Evolutionary conservation across 345 rosid genomes (phyloP).

Genomic region (Corymbia maculata): DNA sequence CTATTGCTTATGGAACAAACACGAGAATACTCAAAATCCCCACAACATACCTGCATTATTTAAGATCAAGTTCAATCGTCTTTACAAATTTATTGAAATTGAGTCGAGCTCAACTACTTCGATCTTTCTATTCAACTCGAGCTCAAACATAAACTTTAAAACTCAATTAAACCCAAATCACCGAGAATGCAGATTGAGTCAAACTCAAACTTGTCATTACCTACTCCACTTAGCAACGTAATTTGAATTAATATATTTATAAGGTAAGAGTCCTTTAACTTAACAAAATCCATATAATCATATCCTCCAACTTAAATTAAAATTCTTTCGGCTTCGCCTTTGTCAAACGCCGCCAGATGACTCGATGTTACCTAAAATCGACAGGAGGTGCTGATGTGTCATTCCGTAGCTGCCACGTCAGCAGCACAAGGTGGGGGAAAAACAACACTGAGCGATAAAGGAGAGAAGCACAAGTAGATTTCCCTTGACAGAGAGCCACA

Average conservation of each 20-base stretch:
- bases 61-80: not conserved
- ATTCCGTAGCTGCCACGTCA: not conserved
- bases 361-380: not conserved
- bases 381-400: not conserved
- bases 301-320: not conserved
- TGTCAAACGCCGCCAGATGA: not conserved
- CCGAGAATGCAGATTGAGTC: not conserved
- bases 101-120: not conserved
- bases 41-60: not conserved
- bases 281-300: not conserved
- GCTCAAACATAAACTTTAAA: not conserved
- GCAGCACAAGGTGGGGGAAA: not conserved
- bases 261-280: not conserved
- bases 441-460: not conserved
- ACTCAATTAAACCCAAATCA: accelerated
- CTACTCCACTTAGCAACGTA: not conserved
- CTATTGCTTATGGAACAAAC: not conserved
- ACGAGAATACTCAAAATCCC: not conserved
- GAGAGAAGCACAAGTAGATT: not conserved
- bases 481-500: not conserved
- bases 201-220: not conserved
- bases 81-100: not conserved
- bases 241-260: not conserved
- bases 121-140: not conserved
- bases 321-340: not conserved